phyloP scores from a whole-genome alignment of 495 filamentous ascomycete genomes.

The Penicillium lividum region DNA sequence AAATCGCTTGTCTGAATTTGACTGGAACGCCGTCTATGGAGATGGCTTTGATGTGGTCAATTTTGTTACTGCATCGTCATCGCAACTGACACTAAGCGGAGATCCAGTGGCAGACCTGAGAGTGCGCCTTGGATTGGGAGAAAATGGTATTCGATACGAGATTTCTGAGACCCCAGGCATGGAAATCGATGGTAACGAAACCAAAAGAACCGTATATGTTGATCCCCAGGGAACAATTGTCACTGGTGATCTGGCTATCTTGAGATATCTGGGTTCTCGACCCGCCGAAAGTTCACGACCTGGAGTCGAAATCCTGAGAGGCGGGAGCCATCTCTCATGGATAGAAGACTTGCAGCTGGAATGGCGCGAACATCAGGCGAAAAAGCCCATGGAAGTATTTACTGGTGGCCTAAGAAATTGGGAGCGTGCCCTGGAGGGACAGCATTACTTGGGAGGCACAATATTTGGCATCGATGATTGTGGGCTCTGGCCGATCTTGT shows the following conservation, averaged over 20 bases:
- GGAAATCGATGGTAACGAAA: background rate
- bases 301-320: slow-evolving; percentile 34
- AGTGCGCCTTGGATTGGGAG: slow-evolving; percentile 57
- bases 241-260: slow-evolving; percentile 38
- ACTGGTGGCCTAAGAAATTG: slow-evolving; percentile 40
- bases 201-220: slow-evolving; percentile 29
- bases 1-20: slow-evolving; percentile 72
- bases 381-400: slow-evolving; percentile 17
- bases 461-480: slow-evolving; percentile 66
- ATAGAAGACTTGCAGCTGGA: slow-evolving; percentile 33
- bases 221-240: slow-evolving; percentile 30
- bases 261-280: slow-evolving; percentile 31
- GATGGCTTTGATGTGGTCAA: slow-evolving; percentile 87
- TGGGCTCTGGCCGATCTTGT: slow-evolving; percentile 69
- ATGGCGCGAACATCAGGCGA: slow-evolving; percentile 33
- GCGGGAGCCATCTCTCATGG: slow-evolving; percentile 32
- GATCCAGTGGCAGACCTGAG: slow-evolving; percentile 59
- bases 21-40: slow-evolving; percentile 81
- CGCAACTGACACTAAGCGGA: slow-evolving; percentile 52
- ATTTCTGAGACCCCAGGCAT: slow-evolving; percentile 15
- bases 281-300: slow-evolving; percentile 27
- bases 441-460: slow-evolving; percentile 58
- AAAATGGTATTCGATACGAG: slow-evolving; percentile 59
- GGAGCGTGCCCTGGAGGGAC: slow-evolving; percentile 48
- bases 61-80: slow-evolving; percentile 49